A percentile compares a stretch with the other conserved stretches of the same genome.
These are phyloP conservation scores for Penicillium glabrum DNA, from an alignment of 2,329 filamentous ascomycete genomes.

Conservation along the genomic window DNA sequence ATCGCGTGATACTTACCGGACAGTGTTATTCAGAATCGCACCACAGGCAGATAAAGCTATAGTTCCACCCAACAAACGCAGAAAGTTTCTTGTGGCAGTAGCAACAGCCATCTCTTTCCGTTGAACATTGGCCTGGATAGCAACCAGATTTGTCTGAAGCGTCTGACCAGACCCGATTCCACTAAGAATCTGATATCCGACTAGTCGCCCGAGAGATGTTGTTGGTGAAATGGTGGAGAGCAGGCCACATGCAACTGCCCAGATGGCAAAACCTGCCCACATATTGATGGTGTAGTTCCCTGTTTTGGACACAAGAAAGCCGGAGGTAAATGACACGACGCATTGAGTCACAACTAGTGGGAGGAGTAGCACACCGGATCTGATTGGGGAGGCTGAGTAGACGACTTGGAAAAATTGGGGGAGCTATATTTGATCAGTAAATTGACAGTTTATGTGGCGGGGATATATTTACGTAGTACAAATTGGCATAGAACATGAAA, in stretches of 20 bases:
- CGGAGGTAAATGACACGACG: conserved; percentile 1
- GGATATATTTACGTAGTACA: neutral
- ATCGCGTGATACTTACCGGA: neutral
- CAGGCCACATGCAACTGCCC: conserved; percentile 2
- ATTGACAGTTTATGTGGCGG: neutral
- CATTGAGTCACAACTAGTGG: neutral
- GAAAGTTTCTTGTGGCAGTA: conserved; percentile 1
- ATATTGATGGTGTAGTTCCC: conserved; percentile 4
- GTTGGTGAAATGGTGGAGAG: conserved; percentile 1
- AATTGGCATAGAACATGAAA: conserved; percentile 3
- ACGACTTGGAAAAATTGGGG: conserved; percentile 7
- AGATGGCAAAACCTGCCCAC: conserved; percentile 1
- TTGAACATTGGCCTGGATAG: conserved; percentile 2
- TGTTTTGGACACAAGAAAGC: conserved; percentile 2
- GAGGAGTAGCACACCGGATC: conserved; percentile 2
- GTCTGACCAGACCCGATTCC: conserved; percentile 3
- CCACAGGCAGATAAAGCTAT: conserved; percentile 1
- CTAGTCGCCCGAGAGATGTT: conserved; percentile 1
- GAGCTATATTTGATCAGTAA: neutral
- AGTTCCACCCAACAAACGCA: conserved; percentile 2
- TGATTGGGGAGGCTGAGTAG: conserved; percentile 4
- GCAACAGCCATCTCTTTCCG: conserved; percentile 4
- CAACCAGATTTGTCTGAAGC: conserved; percentile 1
- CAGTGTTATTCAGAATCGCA: conserved; percentile 5
- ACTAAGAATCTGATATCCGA: conserved; percentile 3